phyloP scores from a whole-genome alignment of 2,329 filamentous ascomycete species.

The Macrophomina phaseolina region DNA sequence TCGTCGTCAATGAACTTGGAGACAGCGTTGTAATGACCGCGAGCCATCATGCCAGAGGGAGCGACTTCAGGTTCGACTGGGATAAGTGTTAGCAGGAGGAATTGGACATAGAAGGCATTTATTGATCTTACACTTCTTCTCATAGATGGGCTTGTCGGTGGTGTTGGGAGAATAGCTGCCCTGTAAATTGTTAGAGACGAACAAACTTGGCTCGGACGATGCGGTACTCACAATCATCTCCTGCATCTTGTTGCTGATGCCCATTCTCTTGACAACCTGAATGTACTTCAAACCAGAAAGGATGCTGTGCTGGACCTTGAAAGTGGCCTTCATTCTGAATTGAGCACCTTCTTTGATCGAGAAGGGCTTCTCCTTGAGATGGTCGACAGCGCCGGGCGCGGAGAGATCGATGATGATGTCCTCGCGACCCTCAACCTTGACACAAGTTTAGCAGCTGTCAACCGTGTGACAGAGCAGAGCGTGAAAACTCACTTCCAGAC shows the following conservation, averaged over 20 bases:
- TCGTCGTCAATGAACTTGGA: constrained; percentile 97
- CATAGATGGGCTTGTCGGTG: constrained; percentile 80
- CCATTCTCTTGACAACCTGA: constrained; percentile 89
- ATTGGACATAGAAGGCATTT: not conserved
- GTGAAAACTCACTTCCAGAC: constrained; percentile 66
- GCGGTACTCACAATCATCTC: constrained; percentile 82
- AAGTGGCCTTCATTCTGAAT: constrained; percentile 93
- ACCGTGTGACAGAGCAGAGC: not conserved
- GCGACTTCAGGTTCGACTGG: constrained; percentile 90
- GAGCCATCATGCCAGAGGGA: constrained; percentile 85
- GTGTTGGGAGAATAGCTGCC: constrained; percentile 95
- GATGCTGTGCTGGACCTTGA: constrained; percentile 97
- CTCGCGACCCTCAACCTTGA: constrained; percentile 70
- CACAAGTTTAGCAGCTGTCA: not conserved
- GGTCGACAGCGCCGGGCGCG: constrained; percentile 71
- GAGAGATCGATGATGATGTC: constrained; percentile 91
- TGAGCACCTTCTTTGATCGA: constrained; percentile 94
- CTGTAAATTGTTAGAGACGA: constrained; percentile 50
- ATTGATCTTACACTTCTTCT: constrained; percentile 81
- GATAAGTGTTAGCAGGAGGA: constrained; percentile 18
- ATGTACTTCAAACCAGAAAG: constrained; percentile 95
- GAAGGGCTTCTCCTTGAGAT: constrained; percentile 90
- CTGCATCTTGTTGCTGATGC: constrained; percentile 87
- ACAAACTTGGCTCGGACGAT: too few relatives aligned
- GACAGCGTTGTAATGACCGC: constrained; percentile 86